A percentile compares a stretch with the other conserved stretches of the same genome.
Conservation (phyloP, 2,329 filamentous ascomycete genomes). For the Aureobasidium namibiae region DNA sequence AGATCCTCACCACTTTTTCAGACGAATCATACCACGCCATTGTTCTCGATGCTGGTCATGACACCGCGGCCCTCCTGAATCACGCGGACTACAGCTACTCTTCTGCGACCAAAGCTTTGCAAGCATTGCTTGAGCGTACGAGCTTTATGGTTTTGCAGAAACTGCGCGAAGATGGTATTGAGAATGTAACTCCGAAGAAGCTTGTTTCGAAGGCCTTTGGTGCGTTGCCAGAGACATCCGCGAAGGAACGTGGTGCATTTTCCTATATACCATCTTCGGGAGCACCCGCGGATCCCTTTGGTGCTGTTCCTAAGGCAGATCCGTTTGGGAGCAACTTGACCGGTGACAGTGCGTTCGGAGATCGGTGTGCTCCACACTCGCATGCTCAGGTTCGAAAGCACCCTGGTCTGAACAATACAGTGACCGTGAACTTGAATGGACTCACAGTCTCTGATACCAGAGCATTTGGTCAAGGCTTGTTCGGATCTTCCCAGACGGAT, state of each 20-base stretch:
- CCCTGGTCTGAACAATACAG: background rate
- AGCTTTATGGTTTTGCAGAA: background rate
- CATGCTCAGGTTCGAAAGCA: background rate
- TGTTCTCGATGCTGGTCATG: background rate
- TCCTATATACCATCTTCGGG: background rate
- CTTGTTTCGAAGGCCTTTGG: background rate
- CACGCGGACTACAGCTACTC: background rate
- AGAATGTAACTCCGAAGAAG: too few species aligned
- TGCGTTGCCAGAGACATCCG: background rate
- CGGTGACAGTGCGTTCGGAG: background rate
- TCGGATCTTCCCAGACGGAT: background rate
- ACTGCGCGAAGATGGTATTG: too few species aligned
- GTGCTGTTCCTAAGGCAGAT: background rate
- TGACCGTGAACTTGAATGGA: background rate
- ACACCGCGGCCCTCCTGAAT: too few species aligned
- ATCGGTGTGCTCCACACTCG: background rate
- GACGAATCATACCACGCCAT: background rate
- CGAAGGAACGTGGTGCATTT: too few species aligned
- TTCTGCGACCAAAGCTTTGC: background rate
- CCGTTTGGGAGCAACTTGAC: too few species aligned
- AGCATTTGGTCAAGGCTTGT: background rate
- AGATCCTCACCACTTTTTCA: background rate
- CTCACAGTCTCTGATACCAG: background rate
- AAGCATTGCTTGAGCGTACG: background rate
- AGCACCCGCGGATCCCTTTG: background rate